Percentiles rank a stretch among this genome's conserved stretches.
phyloP scores from a whole-genome alignment of 176 grass and related monocot genomes.

The Miscanthus lutarioriparius region DNA sequence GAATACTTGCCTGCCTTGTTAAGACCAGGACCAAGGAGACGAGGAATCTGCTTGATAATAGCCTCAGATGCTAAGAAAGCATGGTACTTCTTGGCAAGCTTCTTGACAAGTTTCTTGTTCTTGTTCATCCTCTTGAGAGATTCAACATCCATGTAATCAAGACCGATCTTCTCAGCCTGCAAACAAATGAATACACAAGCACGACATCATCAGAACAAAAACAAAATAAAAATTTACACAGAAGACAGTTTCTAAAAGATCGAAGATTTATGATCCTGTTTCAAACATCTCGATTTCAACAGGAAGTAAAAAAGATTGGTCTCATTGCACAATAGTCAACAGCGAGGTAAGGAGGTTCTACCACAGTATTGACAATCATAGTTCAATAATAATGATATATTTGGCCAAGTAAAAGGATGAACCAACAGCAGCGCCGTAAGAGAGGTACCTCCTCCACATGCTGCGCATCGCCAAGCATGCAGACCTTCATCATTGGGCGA shows the following conservation, averaged over 20 bases:
- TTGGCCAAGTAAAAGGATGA: background rate
- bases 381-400: background rate
- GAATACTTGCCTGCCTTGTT: conserved; percentile 84
- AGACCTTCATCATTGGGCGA: conserved; percentile 75
- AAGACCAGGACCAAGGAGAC: conserved; percentile 94
- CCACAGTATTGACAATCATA: background rate
- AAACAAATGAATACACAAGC: background rate
- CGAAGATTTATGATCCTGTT: background rate
- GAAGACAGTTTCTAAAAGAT: background rate
- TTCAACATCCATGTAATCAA: conserved; percentile 95
- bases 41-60: conserved; percentile 92
- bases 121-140: conserved; percentile 93
- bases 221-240: background rate
- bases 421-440: too few species aligned
- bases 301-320: too few species aligned
- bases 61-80: conserved; percentile 89
- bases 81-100: conserved; percentile 93
- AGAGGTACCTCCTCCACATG: conserved; percentile 55
- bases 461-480: conserved; percentile 70
- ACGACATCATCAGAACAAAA: background rate
- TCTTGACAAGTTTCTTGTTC: conserved; percentile 97
- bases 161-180: conserved; percentile 86
- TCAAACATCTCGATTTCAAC: background rate
- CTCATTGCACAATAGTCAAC: background rate
- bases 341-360: background rate